phyloP scores from a whole-genome alignment of 345 rosid species.

The Salix viminalis region DNA sequence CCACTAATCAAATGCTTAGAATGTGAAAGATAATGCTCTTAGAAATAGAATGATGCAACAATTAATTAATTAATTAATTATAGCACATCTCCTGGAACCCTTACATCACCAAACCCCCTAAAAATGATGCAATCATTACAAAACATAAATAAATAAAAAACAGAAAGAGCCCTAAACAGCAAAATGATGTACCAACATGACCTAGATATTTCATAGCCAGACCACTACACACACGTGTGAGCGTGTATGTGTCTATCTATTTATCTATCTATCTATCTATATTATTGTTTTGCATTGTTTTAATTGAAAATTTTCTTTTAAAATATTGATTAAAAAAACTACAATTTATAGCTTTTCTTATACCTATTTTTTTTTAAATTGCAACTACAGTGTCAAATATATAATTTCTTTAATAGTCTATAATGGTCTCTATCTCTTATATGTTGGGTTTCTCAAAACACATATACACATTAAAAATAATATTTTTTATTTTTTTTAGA shows the following conservation, averaged over 20 bases:
- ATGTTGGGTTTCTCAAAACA: too few species aligned
- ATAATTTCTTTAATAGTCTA: neutral
- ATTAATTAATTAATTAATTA: neutral
- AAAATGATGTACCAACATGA: neutral
- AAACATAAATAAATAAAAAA: neutral
- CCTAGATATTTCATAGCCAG: neutral
- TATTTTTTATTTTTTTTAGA: too few species aligned
- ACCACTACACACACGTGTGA: too few species aligned
- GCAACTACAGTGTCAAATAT: too few species aligned
- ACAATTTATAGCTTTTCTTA: too few species aligned
- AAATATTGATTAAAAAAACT: too few species aligned
- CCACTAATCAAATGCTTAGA: neutral
- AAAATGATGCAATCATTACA: neutral
- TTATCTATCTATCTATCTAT: too few species aligned
- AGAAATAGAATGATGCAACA: neutral
- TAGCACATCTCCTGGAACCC: neutral
- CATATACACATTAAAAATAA: too few species aligned
- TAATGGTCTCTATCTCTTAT: too few species aligned
- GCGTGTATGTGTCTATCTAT: too few species aligned
- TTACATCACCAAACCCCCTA: neutral
- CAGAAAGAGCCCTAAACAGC: neutral
- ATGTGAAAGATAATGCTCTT: neutral
- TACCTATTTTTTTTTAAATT: too few species aligned
- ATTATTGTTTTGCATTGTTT: neutral
- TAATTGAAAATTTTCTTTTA: too few species aligned